Base-by-base conservation (phyloP, 2,329 filamentous ascomycete genomes). In the Fusarium sp. region DNA sequence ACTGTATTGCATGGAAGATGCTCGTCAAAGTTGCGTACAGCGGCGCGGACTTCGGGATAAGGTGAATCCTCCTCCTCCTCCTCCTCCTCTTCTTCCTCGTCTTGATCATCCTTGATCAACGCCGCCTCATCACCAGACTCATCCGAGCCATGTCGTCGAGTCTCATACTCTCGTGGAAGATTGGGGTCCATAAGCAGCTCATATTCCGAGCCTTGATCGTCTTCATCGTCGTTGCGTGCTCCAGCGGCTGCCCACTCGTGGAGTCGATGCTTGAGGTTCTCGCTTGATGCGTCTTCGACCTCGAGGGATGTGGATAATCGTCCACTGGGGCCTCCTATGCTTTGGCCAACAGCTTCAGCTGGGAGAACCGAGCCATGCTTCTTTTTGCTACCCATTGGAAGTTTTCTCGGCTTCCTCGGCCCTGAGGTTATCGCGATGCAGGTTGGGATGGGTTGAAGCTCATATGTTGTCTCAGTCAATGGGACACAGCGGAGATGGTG, bases 1-100 rank as follows among this genome's bases (percentile, higher is more conserved):
- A 88, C 76, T 0, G 88, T 90, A 70, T 87, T 89, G 75, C 85
- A 87, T 1, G 87, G 87, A 23, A 88, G 70, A 42, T 87, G 82
- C 65, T 89, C 83, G 70, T 89, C 87, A 65, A 84, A 85, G 70
- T 88, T 88, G 48, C 79, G 79, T 3, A 89, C 86, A 8, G 87
- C 86, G 31, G 87, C 85, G 42, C 84, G 79, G 44, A 88, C 86
- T 72, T 90, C 87, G 25, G 86, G 82, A 67, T 89, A 90, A 0
- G 87, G 87, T 3, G 87, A 89, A 70, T 76, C 77, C 27, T 69
- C 65, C 8, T 63, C 54, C 17, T 75, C 72, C n/a, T 76, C 77
- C 27, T 69, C 65, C 8, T 63, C 54, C 17, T 75, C 72, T 17
- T 75, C 72, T 59, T 79, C 78, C n/a, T 75, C 73, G 43, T 79